Evolutionary conservation across 2,329 filamentous ascomycete genomes (phyloP).

Genomic region (Arachnopeziza araneosa): DNA sequence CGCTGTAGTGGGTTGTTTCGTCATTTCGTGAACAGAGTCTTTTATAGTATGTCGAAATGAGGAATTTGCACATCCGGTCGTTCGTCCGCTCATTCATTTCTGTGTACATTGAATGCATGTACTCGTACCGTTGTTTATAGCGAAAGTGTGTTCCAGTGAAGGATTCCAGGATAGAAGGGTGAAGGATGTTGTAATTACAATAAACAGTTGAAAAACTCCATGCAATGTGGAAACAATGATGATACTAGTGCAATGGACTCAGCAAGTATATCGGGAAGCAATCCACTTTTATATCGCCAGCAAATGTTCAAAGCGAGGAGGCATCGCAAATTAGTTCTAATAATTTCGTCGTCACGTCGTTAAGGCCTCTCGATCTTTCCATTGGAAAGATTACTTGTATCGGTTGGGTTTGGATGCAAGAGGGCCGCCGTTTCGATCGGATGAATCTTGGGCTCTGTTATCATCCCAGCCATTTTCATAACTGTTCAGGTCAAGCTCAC

Average conservation of each 20-base stretch:
- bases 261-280: not conserved
- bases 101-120: not conserved
- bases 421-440: slow-evolving; percentile 25
- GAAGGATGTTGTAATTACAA: not conserved
- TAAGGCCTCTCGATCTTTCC: not conserved
- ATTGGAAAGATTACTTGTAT: not conserved
- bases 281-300: not conserved
- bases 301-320: not conserved
- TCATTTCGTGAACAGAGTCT: not conserved
- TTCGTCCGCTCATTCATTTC: not conserved
- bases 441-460: slow-evolving; percentile 28
- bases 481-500: slow-evolving; percentile 33
- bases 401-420: not conserved
- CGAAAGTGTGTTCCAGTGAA: not conserved
- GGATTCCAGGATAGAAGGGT: not conserved
- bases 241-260: not conserved
- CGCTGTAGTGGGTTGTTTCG: not conserved
- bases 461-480: slow-evolving; percentile 23
- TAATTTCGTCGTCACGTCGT: slow-evolving; percentile 3
- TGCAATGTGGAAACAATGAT: not conserved
- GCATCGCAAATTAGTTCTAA: slow-evolving; percentile 1
- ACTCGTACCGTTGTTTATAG: not conserved
- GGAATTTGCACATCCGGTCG: not conserved
- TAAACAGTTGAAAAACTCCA: not conserved
- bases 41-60: not conserved